Evolutionary conservation across 106 monocot genomes (phyloP), one percentile per base, ranked within the genome.

Genomic region (Phalaenopsis equestris): DNA sequence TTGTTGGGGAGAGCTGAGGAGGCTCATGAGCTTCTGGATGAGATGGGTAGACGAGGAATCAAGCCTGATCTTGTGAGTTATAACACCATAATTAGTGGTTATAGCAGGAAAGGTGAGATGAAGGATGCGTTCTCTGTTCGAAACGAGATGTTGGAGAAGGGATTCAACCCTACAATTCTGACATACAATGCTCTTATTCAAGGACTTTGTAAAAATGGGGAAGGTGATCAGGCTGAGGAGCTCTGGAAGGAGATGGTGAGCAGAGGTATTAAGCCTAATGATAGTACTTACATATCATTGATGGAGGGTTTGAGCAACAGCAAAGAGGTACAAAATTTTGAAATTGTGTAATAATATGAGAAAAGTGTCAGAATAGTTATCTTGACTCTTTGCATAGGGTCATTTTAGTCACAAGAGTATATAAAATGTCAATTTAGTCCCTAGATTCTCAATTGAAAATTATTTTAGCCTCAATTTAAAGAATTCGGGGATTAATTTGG

Each of bases 71-170:
- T 89, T 84, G 84, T 94, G 2, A 97, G 90, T 72, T 97, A 92
- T 80, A 97, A 94, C 80, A 97, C 92, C 4, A 87, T 97, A 8
- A 92, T 97, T 55, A 94, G 94, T 77, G 96, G 92, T 6, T 91
- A 97, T 77, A 90, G 92, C 65, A 84, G 88, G 80, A 97, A 82
- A 77, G 96, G 96, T 14, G 85, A 87, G 39, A 78, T 89, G 47
- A 85, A 88, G 79, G 87, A 92, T 78, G 94, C 91, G 64, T 56
- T 94, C 21, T 81, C 43, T 15, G 16, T 90, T 19, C 78, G 90
- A 80, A 87, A 89, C 73, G 90, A 92, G 78, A 94, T 97, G 94
- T 42, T 89, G 70, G 74, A 45, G 17, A 84, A 72, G 78, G 93
- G 96, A 36, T 97, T 94, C 76, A 87, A 90, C 77, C 96, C 96